Conservation (phyloP, 1,284 basidiomycete species). For the Cryptococcus sp. region DNA sequence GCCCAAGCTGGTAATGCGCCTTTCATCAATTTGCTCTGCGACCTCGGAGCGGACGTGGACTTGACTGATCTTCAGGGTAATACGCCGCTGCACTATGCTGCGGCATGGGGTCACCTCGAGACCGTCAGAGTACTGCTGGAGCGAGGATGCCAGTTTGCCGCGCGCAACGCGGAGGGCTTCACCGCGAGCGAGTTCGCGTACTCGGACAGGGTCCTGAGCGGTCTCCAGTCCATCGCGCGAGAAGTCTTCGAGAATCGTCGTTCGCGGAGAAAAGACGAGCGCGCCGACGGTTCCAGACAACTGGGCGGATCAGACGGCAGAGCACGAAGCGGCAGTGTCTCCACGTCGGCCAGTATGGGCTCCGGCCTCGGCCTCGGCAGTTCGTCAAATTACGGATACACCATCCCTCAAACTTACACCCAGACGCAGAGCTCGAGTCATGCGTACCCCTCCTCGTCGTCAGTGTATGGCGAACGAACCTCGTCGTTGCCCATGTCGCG, state of each 20-base stretch:
- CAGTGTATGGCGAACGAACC: slow-evolving; percentile 6
- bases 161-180: slow-evolving; percentile 86
- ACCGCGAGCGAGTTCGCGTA: slow-evolving; percentile 90
- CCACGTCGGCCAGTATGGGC: slow-evolving; percentile 14
- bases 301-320: background rate
- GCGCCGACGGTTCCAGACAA: background rate
- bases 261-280: slow-evolving; percentile 7
- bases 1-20: slow-evolving; percentile 85
- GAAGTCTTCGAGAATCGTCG: slow-evolving; percentile 33
- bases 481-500: slow-evolving; percentile 20
- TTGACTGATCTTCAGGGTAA: slow-evolving; percentile 87
- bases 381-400: background rate
- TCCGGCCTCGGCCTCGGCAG: slow-evolving; percentile 2
- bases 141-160: slow-evolving; percentile 75
- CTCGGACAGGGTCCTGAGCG: slow-evolving; percentile 56
- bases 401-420: background rate
- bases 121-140: slow-evolving; percentile 85
- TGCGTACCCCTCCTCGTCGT: background rate
- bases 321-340: slow-evolving; percentile 13
- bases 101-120: slow-evolving; percentile 55
- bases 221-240: slow-evolving; percentile 34
- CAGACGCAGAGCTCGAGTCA: background rate
- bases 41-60: slow-evolving; percentile 82
- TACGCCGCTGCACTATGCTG: slow-evolving; percentile 78
- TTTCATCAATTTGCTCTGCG: slow-evolving; percentile 71